Evolutionary conservation across 352 stramenopile species (phyloP).

Genomic region (Phytopythium helicoides): DNA sequence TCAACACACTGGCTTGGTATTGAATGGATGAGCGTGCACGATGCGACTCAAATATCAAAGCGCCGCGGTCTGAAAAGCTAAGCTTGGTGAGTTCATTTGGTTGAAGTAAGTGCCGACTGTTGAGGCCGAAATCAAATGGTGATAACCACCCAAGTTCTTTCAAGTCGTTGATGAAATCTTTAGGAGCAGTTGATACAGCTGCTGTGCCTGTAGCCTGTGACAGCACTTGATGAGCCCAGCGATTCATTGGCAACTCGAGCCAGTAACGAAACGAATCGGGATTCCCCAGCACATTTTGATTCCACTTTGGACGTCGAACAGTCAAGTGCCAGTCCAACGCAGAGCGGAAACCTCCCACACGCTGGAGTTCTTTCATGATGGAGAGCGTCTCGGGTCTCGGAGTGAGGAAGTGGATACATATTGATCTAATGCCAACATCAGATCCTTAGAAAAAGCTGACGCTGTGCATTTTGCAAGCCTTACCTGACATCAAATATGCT

Average conservation of each 20-base stretch:
- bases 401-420: constrained; percentile 24
- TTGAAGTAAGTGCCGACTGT: constrained; percentile 8
- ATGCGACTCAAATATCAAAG: constrained; percentile 46
- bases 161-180: constrained; percentile 5
- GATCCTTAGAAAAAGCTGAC: too few relatives aligned
- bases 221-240: constrained; percentile 24
- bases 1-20: constrained; percentile 21
- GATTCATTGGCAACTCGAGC: constrained; percentile 33
- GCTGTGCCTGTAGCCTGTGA: constrained; percentile 1
- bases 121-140: constrained; percentile 28
- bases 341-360: constrained; percentile 20
- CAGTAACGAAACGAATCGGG: constrained; percentile 27
- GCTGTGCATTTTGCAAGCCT: too few relatives aligned
- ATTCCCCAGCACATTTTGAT: neutral
- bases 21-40: constrained; percentile 17
- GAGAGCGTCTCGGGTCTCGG: constrained; percentile 25
- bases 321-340: constrained; percentile 23
- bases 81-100: constrained; percentile 18
- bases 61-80: constrained; percentile 30
- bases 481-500: constrained; percentile 27
- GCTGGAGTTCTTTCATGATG: constrained; percentile 21
- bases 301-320: constrained; percentile 11
- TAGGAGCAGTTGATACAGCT: neutral
- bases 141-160: constrained; percentile 16
- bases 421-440: constrained; percentile 12